These are phyloP conservation scores for Eleusine coracana DNA, from an alignment of 176 grass and related monocot species.

Conservation along the genomic window DNA sequence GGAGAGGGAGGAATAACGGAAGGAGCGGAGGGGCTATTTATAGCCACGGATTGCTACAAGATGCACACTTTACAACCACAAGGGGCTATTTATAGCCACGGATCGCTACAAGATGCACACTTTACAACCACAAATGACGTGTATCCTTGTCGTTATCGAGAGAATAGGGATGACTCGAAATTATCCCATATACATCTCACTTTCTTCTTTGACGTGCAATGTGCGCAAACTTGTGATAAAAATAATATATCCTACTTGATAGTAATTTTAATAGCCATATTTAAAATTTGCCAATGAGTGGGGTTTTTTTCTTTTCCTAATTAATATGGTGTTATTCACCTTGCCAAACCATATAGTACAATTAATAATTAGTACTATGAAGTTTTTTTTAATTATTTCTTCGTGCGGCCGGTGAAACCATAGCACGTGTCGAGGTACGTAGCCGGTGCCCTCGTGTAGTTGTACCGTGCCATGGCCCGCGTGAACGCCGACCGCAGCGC, in stretches of 20 bases:
- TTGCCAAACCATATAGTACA: too few relatives aligned
- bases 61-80: background rate
- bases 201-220: background rate
- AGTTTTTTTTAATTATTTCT: too few relatives aligned
- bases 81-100: background rate
- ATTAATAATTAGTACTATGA: too few relatives aligned
- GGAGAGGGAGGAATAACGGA: too few relatives aligned
- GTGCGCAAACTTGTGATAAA: background rate
- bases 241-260: background rate
- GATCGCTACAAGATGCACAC: background rate
- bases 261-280: too few relatives aligned
- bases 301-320: too few relatives aligned
- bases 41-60: background rate
- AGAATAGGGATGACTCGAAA: background rate
- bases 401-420: constrained; percentile 50
- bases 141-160: background rate
- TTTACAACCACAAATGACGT: background rate
- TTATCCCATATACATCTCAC: fast-evolving
- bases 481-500: constrained; percentile 47
- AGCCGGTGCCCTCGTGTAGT: constrained; percentile 43
- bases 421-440: constrained; percentile 79
- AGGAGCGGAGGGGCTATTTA: background rate
- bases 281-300: too few relatives aligned
- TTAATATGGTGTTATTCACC: too few relatives aligned
- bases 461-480: constrained; percentile 32